A percentile compares a stretch with the other conserved stretches of the same genome.
These are phyloP conservation scores for Cutaneotrichosporon sp. DNA, from an alignment of 1,284 basidiomycete genomes.

Conservation along the genomic window DNA sequence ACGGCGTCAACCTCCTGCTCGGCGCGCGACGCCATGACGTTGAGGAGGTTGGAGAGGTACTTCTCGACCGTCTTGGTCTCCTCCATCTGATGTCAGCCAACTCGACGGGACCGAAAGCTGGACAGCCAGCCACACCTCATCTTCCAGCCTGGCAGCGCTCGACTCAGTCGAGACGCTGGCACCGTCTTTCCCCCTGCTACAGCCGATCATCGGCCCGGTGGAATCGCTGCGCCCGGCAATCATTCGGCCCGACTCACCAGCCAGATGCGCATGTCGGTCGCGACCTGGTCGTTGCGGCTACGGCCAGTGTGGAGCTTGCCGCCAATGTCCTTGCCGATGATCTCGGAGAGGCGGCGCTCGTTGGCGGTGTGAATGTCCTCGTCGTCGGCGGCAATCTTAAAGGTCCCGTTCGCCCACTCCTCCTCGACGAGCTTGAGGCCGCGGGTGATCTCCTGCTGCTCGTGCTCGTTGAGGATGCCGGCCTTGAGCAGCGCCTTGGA, in stretches of 20 bases:
- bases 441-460: constrained; percentile 70
- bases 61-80: constrained; percentile 71
- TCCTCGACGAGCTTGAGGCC: constrained; percentile 76
- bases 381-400: constrained; percentile 74
- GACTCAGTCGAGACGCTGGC: too few relatives aligned
- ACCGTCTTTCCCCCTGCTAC: too few relatives aligned
- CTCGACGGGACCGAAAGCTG: too few relatives aligned
- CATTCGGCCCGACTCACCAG: constrained; percentile 50
- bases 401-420: constrained; percentile 85
- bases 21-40: constrained; percentile 86
- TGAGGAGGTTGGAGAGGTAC: constrained; percentile 76
- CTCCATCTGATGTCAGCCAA: constrained; percentile 57
- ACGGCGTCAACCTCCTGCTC: constrained; percentile 88
- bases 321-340: constrained; percentile 80
- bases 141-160: too few relatives aligned
- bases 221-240: neutral
- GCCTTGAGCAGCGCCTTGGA: constrained; percentile 79
- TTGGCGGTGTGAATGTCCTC: constrained; percentile 99
- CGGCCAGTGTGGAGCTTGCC: constrained; percentile 96
- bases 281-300: constrained; percentile 96
- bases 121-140: too few relatives aligned
- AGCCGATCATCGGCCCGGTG: too few relatives aligned
- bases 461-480: constrained; percentile 75
- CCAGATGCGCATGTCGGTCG: constrained; percentile 97
- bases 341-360: constrained; percentile 87